Base-by-base conservation (phyloP, 78 protist species). In the Speleostelium caveatum region DNA sequence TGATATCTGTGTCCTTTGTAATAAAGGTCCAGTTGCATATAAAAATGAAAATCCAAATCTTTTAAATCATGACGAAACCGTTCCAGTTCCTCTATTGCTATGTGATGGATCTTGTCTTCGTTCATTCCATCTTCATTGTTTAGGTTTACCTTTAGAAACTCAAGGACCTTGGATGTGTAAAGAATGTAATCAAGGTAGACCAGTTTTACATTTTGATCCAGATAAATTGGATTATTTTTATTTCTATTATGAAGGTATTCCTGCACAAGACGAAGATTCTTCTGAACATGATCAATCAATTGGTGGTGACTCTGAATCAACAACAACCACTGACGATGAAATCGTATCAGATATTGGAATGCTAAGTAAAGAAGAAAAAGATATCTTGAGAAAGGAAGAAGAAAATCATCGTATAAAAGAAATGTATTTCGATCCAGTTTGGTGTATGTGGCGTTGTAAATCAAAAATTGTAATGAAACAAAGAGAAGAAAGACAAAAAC, bases 401-500 rank as follows among this genome's bases (percentile, higher is more conserved):
- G 93, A 86, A 42, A 14, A 24, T n/a, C 61, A 55, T 30, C 61
- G 93, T 30, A 28, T n/a, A 1, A 35, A 73, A 24, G 93, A 86
- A 19, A 73, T 73, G 73, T 59, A 60, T 55, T 86, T 55, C 67
- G 93, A 86, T 58, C 93, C 93, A 53, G 55, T 73, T 24, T 86
- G 93, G 93, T 86, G 93, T 32, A 86, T 75, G 93, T 86, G 93
- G 93, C 33, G 93, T 38, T 75, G 80, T 56, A 86, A 86, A 58
- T 86, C 93, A n/a, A 58, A 73, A 53, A 56, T 73, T 21, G 77
- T 49, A 24, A n/a, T 55, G 24, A 75, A 69, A 39, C 67, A 83
- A 60, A 73, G 91, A 56, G 91, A 83, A 30, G 79, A 67, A 30
- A 83, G 91, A 83, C 91, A 83, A 69, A 67, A 69, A 69, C 73